Percentiles rank a stretch among this genome's conserved stretches.
Conservation (phyloP, 1,284 basidiomycete genomes). For the Entoloma clypeatum region DNA sequence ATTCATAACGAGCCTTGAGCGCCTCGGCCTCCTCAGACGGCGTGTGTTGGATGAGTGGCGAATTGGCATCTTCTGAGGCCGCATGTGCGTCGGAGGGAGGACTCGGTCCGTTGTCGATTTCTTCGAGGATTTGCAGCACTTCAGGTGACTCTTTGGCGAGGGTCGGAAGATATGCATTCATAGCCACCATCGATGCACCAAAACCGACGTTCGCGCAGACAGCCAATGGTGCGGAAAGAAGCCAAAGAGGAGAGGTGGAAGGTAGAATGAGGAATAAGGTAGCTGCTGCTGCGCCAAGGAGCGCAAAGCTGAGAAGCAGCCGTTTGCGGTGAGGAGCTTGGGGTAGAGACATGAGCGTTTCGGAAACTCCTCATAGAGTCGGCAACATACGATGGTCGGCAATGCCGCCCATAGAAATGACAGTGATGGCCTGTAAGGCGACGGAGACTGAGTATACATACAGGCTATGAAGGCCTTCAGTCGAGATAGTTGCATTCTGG, state of each 20-base stretch:
- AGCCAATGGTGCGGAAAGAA: slow-evolving; percentile 57
- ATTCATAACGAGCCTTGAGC: slow-evolving; percentile 40
- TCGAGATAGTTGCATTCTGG: neutral
- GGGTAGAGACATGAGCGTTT: slow-evolving; percentile 7
- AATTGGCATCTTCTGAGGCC: slow-evolving; percentile 27
- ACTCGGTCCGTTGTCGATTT: slow-evolving; percentile 30
- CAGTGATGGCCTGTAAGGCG: slow-evolving; percentile 80
- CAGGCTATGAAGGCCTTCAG: slow-evolving; percentile 44
- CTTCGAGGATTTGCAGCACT: slow-evolving; percentile 44
- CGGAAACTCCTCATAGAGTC: neutral
- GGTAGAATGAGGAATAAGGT: slow-evolving; percentile 72
- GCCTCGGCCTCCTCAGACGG: slow-evolving; percentile 14
- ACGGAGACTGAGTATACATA: slow-evolving; percentile 87
- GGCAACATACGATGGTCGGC: slow-evolving; percentile 77
- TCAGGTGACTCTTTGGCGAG: slow-evolving; percentile 66
- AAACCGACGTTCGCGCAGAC: slow-evolving; percentile 79
- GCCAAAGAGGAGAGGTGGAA: slow-evolving; percentile 66
- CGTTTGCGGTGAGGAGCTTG: slow-evolving; percentile 77
- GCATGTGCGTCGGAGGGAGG: slow-evolving; percentile 14
- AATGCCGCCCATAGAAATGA: slow-evolving; percentile 86
- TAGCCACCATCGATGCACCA: slow-evolving; percentile 79
- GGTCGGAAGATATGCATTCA: slow-evolving; percentile 84
- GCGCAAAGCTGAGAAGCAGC: slow-evolving; percentile 72
- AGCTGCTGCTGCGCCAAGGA: slow-evolving; percentile 62
- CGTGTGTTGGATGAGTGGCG: slow-evolving; percentile 27